These are phyloP conservation scores for Leccinum ambiguum DNA, from an alignment of 1,284 basidiomycete genomes.

Conservation along the genomic window DNA sequence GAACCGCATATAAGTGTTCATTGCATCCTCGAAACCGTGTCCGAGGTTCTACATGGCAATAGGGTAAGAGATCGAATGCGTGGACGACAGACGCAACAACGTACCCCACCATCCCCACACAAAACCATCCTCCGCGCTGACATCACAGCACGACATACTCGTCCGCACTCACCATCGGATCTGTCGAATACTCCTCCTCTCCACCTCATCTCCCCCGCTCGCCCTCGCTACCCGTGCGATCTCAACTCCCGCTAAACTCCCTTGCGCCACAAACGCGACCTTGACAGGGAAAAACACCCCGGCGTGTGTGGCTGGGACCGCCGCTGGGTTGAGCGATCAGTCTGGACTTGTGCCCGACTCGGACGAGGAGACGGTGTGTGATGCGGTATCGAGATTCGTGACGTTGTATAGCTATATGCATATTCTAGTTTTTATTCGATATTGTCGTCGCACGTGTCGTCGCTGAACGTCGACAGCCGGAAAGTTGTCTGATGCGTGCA, in stretches of 20 bases:
- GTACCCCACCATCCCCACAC: background rate
- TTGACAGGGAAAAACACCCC: constrained; percentile 57
- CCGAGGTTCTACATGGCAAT: too few relatives aligned
- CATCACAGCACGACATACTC: constrained; percentile 60
- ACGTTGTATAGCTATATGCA: too few relatives aligned
- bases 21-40: background rate
- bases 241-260: constrained; percentile 73
- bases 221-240: constrained; percentile 58
- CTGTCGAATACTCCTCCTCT: constrained; percentile 62
- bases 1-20: background rate
- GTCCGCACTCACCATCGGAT: constrained; percentile 71
- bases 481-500: constrained; percentile 63
- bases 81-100: background rate
- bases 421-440: constrained; percentile 94
- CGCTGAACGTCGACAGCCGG: constrained; percentile 69
- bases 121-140: background rate
- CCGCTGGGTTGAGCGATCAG: too few relatives aligned
- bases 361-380: too few relatives aligned
- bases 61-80: background rate
- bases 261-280: constrained; percentile 79
- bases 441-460: constrained; percentile 90
- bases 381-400: too few relatives aligned
- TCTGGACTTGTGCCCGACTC: too few relatives aligned
- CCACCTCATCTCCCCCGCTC: constrained; percentile 57
- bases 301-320: too few relatives aligned